Evolutionary conservation across 768 basidiomycete genomes (phyloP).

Genomic region (Sarcomyxa edulis): DNA sequence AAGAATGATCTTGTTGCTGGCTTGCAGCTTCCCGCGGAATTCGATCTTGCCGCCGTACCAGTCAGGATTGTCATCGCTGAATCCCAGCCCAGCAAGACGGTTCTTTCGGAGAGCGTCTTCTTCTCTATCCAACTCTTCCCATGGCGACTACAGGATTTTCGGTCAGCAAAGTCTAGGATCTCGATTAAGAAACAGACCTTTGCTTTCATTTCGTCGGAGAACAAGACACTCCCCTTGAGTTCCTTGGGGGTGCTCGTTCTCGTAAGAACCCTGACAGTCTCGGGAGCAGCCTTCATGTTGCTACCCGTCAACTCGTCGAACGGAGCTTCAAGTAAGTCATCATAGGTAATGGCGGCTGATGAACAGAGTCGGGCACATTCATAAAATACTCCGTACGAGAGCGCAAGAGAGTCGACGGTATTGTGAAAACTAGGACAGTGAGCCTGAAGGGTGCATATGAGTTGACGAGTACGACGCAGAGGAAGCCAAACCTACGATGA

Average conservation of each 20-base stretch:
- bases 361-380: constrained; percentile 44
- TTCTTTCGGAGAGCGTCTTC: constrained; percentile 29
- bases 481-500: too few species aligned
- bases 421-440: too few species aligned
- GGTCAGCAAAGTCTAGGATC: not conserved
- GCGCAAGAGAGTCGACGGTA: too few species aligned
- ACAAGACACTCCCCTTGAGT: constrained; percentile 13
- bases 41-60: constrained; percentile 64
- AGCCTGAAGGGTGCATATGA: too few species aligned
- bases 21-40: constrained; percentile 25
- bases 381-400: constrained; percentile 50
- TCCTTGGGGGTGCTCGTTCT: not conserved
- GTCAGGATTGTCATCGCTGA: constrained; percentile 25
- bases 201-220: constrained; percentile 30
- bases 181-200: constrained; percentile 18
- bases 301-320: constrained; percentile 22
- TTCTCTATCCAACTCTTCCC: constrained; percentile 59
- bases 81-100: constrained; percentile 36
- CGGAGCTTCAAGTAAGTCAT: constrained; percentile 19
- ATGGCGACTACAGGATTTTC: constrained; percentile 41
- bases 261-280: constrained; percentile 13
- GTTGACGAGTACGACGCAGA: too few species aligned
- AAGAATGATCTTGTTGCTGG: constrained; percentile 33
- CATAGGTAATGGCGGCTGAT: constrained; percentile 19
- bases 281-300: constrained; percentile 26